phyloP scores from a whole-genome alignment of 148 eudicot species.

The Beta vulgaris region DNA sequence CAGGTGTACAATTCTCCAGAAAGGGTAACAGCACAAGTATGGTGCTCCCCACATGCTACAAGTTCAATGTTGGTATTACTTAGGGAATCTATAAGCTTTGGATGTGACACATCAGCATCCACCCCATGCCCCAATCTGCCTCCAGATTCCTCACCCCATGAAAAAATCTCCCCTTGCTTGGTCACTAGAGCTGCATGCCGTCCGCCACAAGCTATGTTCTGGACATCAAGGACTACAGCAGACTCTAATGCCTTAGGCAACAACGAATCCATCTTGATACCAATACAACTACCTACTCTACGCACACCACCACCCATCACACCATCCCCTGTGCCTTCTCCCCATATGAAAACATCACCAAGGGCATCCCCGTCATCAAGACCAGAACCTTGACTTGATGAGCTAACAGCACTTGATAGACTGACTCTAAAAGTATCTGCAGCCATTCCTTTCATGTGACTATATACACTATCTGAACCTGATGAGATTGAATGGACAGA shows the following conservation, averaged over 20 bases:
- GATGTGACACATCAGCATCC: constrained; percentile 84
- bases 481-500: constrained; percentile 88
- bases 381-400: constrained; percentile 98
- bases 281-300: constrained; percentile 46
- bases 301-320: constrained; percentile 81
- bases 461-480: constrained; percentile 75
- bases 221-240: constrained; percentile 95
- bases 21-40: constrained; percentile 92
- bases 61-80: constrained; percentile 85
- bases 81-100: constrained; percentile 86
- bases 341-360: constrained; percentile 97
- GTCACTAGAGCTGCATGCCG: constrained; percentile 89
- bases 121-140: constrained; percentile 99
- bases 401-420: constrained; percentile 97
- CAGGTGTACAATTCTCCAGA: constrained; percentile 96
- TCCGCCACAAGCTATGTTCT: constrained; percentile 94
- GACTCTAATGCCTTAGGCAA: constrained; percentile 94
- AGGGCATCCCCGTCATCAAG: constrained; percentile 94
- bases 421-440: constrained; percentile 87
- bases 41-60: constrained; percentile 93
- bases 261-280: constrained; percentile 68
- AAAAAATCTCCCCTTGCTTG: constrained; percentile 94
- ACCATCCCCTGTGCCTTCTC: constrained; percentile 91
- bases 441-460: constrained; percentile 70
- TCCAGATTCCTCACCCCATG: constrained; percentile 93